Percentiles rank a stretch among this genome's conserved stretches.
Evolutionary conservation across 2,329 filamentous ascomycete species (phyloP).

Genomic region (Aspergillus fumigatiaffinis): DNA sequence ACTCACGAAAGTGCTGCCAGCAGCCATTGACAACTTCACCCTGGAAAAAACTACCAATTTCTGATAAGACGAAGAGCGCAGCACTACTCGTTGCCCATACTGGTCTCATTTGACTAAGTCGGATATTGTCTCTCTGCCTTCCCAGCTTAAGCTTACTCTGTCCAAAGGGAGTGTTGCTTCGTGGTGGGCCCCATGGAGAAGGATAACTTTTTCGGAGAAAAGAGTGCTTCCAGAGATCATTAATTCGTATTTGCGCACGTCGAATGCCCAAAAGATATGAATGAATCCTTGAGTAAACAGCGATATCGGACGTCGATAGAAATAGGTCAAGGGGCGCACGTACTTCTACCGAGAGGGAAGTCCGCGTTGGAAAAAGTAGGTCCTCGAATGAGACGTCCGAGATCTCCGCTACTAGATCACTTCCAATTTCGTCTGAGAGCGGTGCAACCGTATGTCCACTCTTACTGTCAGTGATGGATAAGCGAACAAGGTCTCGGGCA

Average conservation of each 20-base stretch:
- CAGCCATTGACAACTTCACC: slow-evolving; percentile 79
- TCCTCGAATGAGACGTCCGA: slow-evolving; percentile 62
- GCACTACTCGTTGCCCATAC: slow-evolving; percentile 89
- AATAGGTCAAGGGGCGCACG: slow-evolving; percentile 85
- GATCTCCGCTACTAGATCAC: slow-evolving; percentile 32
- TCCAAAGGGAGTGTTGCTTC: slow-evolving; percentile 59
- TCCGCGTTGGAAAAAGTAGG: slow-evolving; percentile 74
- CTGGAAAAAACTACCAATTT: slow-evolving; percentile 84
- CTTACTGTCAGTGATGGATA: slow-evolving; percentile 49
- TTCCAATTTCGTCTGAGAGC: slow-evolving; percentile 15
- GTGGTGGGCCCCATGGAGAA: slow-evolving; percentile 62
- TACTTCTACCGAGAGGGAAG: slow-evolving; percentile 66
- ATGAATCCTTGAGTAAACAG: slow-evolving; percentile 79
- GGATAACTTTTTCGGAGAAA: slow-evolving; percentile 73
- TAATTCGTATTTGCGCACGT: slow-evolving; percentile 77
- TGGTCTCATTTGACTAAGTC: slow-evolving; percentile 67
- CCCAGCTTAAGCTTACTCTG: slow-evolving; percentile 58
- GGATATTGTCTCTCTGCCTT: slow-evolving; percentile 59
- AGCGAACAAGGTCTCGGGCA: slow-evolving; percentile 69
- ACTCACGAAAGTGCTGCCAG: slow-evolving; percentile 74
- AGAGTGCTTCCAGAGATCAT: slow-evolving; percentile 81
- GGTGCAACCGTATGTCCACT: slow-evolving; percentile 25
- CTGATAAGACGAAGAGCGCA: slow-evolving; percentile 82
- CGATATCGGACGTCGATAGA: slow-evolving; percentile 69
- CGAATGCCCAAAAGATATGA: slow-evolving; percentile 82